Percentiles rank a stretch among this genome's conserved stretches.
Conservation (phyloP, 805 yeast genomes). For the Saccharomycopsis fermentans region DNA sequence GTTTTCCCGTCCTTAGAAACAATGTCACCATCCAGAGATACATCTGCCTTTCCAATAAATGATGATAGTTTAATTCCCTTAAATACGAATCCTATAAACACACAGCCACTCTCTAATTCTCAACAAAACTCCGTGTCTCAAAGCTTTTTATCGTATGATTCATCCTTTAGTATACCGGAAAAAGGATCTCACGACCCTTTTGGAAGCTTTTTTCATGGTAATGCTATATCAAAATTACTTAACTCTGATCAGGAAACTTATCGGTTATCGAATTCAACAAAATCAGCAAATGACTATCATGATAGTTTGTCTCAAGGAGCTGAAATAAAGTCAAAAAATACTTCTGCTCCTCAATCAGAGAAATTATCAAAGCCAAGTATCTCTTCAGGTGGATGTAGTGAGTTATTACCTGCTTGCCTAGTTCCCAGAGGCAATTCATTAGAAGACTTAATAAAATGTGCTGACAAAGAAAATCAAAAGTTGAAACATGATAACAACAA, state of each 20-base stretch:
- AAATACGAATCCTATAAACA: not conserved
- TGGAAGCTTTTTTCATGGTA: not conserved
- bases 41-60: not conserved
- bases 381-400: not conserved
- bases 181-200: not conserved
- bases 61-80: not conserved
- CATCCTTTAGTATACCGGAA: not conserved
- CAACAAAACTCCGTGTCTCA: not conserved
- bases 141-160: not conserved
- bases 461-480: not conserved
- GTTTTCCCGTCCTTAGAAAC: not conserved
- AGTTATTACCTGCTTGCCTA: not conserved
- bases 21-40: not conserved
- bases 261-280: not conserved
- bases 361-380: not conserved
- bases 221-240: not conserved
- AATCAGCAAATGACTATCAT: not conserved
- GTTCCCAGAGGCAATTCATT: not conserved
- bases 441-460: not conserved
- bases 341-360: not conserved
- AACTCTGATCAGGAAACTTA: not conserved
- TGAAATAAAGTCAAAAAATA: not conserved
- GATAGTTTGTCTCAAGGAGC: not conserved
- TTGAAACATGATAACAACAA: not conserved
- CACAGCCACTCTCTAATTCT: not conserved